phyloP scores from a whole-genome alignment of 2,329 filamentous ascomycete genomes.

The Chrysosphaeria jannelii region DNA sequence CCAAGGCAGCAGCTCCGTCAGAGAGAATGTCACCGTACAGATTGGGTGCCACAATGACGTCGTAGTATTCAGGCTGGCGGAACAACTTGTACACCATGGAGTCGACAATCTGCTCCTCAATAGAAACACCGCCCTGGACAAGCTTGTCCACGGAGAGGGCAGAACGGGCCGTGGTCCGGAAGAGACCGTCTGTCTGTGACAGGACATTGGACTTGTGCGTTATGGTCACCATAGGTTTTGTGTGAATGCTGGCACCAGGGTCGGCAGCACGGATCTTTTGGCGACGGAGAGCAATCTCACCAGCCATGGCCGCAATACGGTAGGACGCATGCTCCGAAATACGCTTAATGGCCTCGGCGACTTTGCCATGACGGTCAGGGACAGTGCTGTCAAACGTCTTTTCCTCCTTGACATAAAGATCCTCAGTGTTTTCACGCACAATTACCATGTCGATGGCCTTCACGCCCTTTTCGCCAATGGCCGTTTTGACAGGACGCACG shows the following conservation, averaged over 20 bases:
- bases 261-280: slow-evolving; percentile 40
- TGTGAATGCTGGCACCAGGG: slow-evolving; percentile 33
- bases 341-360: slow-evolving; percentile 92
- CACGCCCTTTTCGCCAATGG: slow-evolving; percentile 28
- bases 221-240: slow-evolving; percentile 55
- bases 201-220: slow-evolving; percentile 98
- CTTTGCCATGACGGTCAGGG: slow-evolving; percentile 36
- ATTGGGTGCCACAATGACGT: slow-evolving; percentile 93
- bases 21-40: slow-evolving; percentile 93
- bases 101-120: slow-evolving; percentile 97
- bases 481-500: slow-evolving; percentile 78
- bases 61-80: slow-evolving; percentile 80
- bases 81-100: slow-evolving; percentile 99
- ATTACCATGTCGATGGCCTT: slow-evolving; percentile 83
- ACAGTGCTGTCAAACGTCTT: slow-evolving; percentile 39
- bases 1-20: slow-evolving; percentile 78
- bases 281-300: slow-evolving; percentile 69
- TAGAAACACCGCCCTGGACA: slow-evolving; percentile 17
- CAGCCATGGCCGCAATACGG: slow-evolving; percentile 77
- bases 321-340: slow-evolving; percentile 64
- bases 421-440: slow-evolving; percentile 95
- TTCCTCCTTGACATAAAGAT: slow-evolving; percentile 95
- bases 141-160: slow-evolving; percentile 40
- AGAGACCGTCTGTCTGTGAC: slow-evolving; percentile 84
- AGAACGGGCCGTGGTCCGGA: slow-evolving; percentile 48